Conservation (phyloP, 495 filamentous ascomycete species). For the Hypoxylon intermedium region DNA sequence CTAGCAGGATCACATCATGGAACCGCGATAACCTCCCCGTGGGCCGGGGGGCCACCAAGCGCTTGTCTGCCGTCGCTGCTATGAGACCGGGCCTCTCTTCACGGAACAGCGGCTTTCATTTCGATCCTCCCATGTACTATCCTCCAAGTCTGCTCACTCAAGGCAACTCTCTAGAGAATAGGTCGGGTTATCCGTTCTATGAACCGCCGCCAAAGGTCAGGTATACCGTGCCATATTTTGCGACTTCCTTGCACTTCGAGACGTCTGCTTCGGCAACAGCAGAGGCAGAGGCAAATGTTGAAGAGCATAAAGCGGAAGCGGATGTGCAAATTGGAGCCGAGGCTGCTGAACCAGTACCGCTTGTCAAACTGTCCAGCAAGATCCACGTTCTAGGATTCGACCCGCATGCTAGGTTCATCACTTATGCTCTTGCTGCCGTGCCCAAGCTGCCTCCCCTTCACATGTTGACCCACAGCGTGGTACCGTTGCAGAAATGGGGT, state of each 20-base stretch:
- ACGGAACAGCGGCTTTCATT: conserved; percentile 16
- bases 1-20: conserved; percentile 53
- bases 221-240: not conserved
- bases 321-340: not conserved
- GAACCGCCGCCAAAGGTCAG: not conserved
- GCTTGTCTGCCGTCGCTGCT: conserved; percentile 23
- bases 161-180: not conserved
- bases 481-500: conserved; percentile 34
- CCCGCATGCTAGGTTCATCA: conserved; percentile 56
- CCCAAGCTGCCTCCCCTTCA: conserved; percentile 39
- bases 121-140: conserved; percentile 32
- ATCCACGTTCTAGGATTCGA: conserved; percentile 63
- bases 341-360: not conserved
- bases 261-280: not conserved
- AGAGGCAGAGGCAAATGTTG: not conserved
- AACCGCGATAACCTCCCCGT: conserved; percentile 53
- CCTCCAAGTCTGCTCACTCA: not conserved
- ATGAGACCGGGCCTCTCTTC: not conserved
- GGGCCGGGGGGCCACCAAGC: conserved; percentile 60
- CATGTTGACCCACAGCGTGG: conserved; percentile 39
- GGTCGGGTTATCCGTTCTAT: conserved; percentile 5
- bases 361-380: conserved; percentile 37
- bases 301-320: not conserved
- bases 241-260: no score
- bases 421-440: conserved; percentile 55